Evolutionary conservation across 1,284 basidiomycete genomes (phyloP), one percentile per base, ranked within the genome.

Genomic region (Golubevia sp.): DNA sequence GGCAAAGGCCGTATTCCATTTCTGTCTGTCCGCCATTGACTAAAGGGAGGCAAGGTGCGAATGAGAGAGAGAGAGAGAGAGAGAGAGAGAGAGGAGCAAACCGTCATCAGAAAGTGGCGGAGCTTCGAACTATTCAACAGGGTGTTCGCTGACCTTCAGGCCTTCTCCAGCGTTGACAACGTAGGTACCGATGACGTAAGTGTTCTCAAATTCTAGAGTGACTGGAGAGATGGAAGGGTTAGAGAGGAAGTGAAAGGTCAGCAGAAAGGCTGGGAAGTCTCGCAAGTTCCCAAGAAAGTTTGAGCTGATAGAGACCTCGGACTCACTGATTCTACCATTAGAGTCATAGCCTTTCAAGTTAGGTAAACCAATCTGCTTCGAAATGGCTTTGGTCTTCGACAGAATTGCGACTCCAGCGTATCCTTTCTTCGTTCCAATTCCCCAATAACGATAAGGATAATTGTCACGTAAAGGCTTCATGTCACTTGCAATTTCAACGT

Each of bases 141-240:
- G 38, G 1, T 13, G 0, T 30, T 11, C n/a, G 63, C 68, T 20
- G 56, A 70, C 70, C 67, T 80, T 80, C 56, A 82, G 73, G 1
- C 70, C 70, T 55, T 82, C 79, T 49, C 80, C 80, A 7, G 80
- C 78, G 58, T 82, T 82, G 52, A 80, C 77, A 30, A 73, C 79
- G 25, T 82, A 82, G 3, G 77, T 79, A 27, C 75, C 78, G 51
- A 79, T 67, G 27, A 82, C 24, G 48, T 67, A 73, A 15, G 66
- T 68, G 56, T 69, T 71, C 23, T 69, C 60, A 26, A 77, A 81
- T 51, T 81, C 78, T 44, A 75, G 64, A 18, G 76, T 81, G 62
- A 82, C 64, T 73, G 58, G 11, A 34, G 30, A 34, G 11, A 34
- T 34, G 11, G 30, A 34, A 34, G 30, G 11, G 30, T 11, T 34